Evolutionary conservation across 1,284 basidiomycete species (phyloP), one percentile per base, ranked within the genome.

Genomic region (Puccinia novopanici): DNA sequence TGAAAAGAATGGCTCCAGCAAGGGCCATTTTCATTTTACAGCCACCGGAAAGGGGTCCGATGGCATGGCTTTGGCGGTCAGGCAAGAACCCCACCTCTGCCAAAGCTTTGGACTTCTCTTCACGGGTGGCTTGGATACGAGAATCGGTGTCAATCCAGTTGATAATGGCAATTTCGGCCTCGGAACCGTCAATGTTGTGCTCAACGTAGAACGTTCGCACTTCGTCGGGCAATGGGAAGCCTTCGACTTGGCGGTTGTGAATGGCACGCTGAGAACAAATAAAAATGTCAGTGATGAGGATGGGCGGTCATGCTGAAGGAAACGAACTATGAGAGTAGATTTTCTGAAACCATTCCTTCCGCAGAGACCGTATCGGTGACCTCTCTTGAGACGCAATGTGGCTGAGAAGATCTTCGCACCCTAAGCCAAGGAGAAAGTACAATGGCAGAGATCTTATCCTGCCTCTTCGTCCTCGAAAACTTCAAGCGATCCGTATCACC

Each of bases 1-100:
- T 95, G 93, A 98, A 99, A 81, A 99, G 90, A 89, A 99, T 97
- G 81, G 97, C 97, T 84, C 97, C 91, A 81, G 97, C 97, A 82
- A 99, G 91, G 45, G 96, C 97, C 83, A 99, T 92, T 90, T 98
- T 98, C 97, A 99, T 99, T 90, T 99, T 98, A 97, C 97, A 99
- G 89, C 97, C 97, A 90, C 97, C 97, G 71, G 96, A 99, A 78
- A 99, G 89, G 82, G 91, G 91, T 83, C 94, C 93, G 83, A 97
- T 97, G 63, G 93, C 88, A 83, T 93, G 89, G 84, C 88, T 88
- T 88, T 97, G 95, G 84, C 94, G 91, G 86, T 91, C 92, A 82
- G 92, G 92, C 83, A 88, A 90, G 90, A 98, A 98, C 83, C 95
- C 95, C 86, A 98, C 95, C 82, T 92, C 92, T 65, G 91, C 90